Base-by-base conservation (phyloP, 78 protist species). In the slime mould (Dictyostelium discoideum) region DNA sequence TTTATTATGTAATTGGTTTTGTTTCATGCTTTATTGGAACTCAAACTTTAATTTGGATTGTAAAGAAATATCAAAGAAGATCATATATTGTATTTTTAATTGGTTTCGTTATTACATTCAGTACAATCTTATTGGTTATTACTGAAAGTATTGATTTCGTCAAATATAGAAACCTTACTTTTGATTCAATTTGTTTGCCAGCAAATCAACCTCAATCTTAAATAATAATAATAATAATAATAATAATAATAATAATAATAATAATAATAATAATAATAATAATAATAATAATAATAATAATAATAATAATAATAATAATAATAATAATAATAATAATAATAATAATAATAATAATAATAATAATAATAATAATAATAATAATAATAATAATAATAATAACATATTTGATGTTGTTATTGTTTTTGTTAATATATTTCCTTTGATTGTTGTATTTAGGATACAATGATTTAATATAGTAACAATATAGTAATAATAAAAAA, bases 41-140 rank as follows among this genome's bases (percentile, higher is more conserved):
- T 9, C 92, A 85, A 80, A 79, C 96, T 3, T 63, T 92, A 42
- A 83, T 86, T 29, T 92, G 88, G 89, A 48, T 84, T 5, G 88
- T 92, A 26, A 85, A 85, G 37, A 92, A 92, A 80, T 92, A 81
- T 48, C 67, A 92, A 54, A 92, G 80, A 65, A 92, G 86, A 79
- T 86, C 93, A 57, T 92, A 83, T 5, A 83, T 92, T 22, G 63
- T 92, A 20, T 92, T 92, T 83, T 32, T 85, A 22, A 92, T 92
- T 73, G 74, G 83, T 46, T 16, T 44, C 22, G 83, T 92, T 22
- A 92, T 92, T 67, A 63, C 80, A 14, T 29, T 92, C 44, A 63
- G 85, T 73, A 89, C 94, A 5, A 81, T 89, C 22, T 39, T 89
- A 63, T 32, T 89, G 44, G 67, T 42, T 42, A 39, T 89, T 9